A percentile compares a stretch with the other conserved stretches of the same genome.
Conservation (phyloP, 176 grass and related monocot species). For the Aegilops sharonensis region DNA sequence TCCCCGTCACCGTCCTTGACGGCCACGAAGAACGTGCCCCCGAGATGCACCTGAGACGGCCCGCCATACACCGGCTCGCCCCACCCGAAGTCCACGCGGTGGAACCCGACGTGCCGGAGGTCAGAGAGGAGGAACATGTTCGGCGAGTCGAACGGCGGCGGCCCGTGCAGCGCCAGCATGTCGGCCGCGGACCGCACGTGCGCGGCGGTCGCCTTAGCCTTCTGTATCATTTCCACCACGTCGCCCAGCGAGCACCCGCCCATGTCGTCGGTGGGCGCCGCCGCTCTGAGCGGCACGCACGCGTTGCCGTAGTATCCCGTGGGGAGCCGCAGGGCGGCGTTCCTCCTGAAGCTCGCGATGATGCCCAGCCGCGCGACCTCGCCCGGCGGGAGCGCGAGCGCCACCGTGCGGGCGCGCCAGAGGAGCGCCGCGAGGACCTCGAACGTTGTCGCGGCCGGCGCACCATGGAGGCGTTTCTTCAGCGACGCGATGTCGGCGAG, state of each 20-base stretch:
- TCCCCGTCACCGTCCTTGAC: background rate
- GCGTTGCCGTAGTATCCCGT: conserved; percentile 59
- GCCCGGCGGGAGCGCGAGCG: background rate
- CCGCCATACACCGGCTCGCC: conserved; percentile 40
- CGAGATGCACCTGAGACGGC: background rate
- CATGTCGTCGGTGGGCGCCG: background rate
- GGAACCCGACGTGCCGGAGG: conserved; percentile 35
- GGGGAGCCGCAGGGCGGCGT: conserved; percentile 10
- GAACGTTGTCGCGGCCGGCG: conserved; percentile 1
- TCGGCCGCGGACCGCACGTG: conserved; percentile 33
- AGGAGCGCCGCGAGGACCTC: conserved; percentile 21
- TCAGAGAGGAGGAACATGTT: conserved; percentile 36
- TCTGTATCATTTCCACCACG: conserved; percentile 27
- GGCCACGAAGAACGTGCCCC: background rate
- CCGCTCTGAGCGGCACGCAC: background rate
- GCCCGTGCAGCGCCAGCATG: conserved; percentile 13
- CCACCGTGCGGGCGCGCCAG: conserved; percentile 26
- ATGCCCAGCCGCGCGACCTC: background rate
- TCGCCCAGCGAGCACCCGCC: background rate
- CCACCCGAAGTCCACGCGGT: conserved; percentile 42
- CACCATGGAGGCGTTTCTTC: background rate
- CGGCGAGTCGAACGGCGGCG: background rate
- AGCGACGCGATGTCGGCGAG: background rate
- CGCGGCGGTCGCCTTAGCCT: conserved; percentile 31
- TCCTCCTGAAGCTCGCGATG: background rate